Base-by-base conservation (phyloP, 768 basidiomycete genomes). In the Lactifluus piperatus region DNA sequence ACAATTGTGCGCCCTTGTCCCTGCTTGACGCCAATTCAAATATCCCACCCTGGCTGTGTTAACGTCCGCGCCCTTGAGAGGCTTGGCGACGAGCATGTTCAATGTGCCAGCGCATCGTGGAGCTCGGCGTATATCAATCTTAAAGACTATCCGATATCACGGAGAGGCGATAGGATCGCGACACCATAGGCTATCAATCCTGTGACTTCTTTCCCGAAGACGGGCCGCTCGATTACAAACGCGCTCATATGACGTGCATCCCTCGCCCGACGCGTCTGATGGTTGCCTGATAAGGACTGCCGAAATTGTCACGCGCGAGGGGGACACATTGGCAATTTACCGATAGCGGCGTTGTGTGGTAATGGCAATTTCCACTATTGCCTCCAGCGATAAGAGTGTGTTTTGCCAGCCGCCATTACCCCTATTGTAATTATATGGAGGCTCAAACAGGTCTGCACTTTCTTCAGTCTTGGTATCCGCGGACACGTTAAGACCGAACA, bases 211-310 rank as follows among this genome's bases (percentile, higher is more conserved):
- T 11, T 49, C 48, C 57, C 57, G 57, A 58, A 14, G 58, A 55
- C 47, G 34, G 49, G 34, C 50, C 44, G 37, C 3, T 30, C 29
- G 34, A 56, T 54, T 55, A 51, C 49, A 32, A 49, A 61, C 54
- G 60, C 60, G 60, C 60, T 61, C 60, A 61, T 56, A 54, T 61
- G 60, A 61, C 44, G 10, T 43, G 20, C 36, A 30, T 39, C 43
- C 43, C 36, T 51, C 46, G 16, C n/a, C n/a, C n/a, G 27, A 56
- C 59, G 54, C 60, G 60, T 56, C 60, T 51, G 18, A 50, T 36
- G 43, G 50, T 47, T 52, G 43, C 54, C 46, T 24, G 18, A 29
- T 56, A 37, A 56, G 49, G 54, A 24, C 14, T 18, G 29, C 30
- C 56, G 44, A 32, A 50, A 29, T 26, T 4, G 34, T 60, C 54